Evolutionary conservation across 257 asterid genomes (phyloP), one percentile per base, ranked within the genome.

Genomic region (Haberlea rhodopensis): DNA sequence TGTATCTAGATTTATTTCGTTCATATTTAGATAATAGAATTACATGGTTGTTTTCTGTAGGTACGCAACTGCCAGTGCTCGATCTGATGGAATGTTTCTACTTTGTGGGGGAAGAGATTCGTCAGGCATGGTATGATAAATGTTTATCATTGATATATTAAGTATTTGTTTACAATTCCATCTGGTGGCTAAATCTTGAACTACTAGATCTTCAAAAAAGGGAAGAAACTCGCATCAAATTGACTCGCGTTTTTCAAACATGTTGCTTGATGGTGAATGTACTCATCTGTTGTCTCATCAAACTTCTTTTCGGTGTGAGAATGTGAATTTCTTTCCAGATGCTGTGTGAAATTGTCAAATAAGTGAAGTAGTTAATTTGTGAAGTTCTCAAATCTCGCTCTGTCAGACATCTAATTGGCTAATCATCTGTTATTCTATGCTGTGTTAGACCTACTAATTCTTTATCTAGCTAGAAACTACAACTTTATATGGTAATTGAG

Each of bases 1-100:
- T 26, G 48, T 37, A 6, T 3, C 3, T 46, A 25, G 34, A 25
- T 23, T 60, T 60, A 54, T 27, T 19, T 34, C 37, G 22, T 53
- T 53, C 40, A 59, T 40, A n/a, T 66, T 67, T 19, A 27, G n/a
- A 56, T 73, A 22, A 69, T 24, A 24, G 11, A 48, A 29, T 57
- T 32, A 68, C 34, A 28, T 69, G 57, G 65, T 55, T 21, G 74
- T 74, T 69, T 54, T 57, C 76, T 77, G 74, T 78, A 94, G 99
- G 99, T 94, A 94, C 80, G 99, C 99, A 60, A 94, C 97, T 25
- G 99, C 91, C 62, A 88, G 99, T 86, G 95, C 99, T 49, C 89
- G 99, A 68, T 86, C 99, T 19, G 99, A 94, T 69, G 99, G 99
- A 73, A 90, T 94, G 99, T 86, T 94, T 86, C 79, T 94, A 84